A percentile compares a stretch with the other conserved stretches of the same genome.
These are phyloP conservation scores for Tolypocladium capitatum DNA, from an alignment of 2,329 filamentous ascomycete genomes.

Conservation along the genomic window DNA sequence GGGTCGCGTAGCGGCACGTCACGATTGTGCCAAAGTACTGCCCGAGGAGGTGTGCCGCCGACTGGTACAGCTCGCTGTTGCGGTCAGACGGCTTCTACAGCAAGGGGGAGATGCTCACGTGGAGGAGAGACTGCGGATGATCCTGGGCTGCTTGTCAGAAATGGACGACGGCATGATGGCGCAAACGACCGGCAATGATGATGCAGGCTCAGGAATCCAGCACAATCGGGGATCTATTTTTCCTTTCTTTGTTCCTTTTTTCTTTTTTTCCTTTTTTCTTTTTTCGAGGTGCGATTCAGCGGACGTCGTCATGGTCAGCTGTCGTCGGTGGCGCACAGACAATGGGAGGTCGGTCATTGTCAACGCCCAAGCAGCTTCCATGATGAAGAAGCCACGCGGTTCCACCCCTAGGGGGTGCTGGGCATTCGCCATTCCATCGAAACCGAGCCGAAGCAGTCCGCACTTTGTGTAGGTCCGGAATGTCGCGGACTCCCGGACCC, in stretches of 20 bases:
- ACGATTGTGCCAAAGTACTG: slow-evolving; percentile 2
- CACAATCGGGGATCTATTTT: not conserved
- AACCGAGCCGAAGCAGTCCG: too few relatives aligned
- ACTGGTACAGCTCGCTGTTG: not conserved
- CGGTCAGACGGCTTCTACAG: not conserved
- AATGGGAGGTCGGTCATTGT: not conserved
- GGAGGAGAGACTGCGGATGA: not conserved
- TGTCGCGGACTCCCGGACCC: too few relatives aligned
- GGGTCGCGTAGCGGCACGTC: slow-evolving; percentile 5
- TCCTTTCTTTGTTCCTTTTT: not conserved
- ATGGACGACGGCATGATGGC: not conserved
- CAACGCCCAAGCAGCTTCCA: not conserved
- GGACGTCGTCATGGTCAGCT: not conserved
- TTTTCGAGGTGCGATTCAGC: not conserved
- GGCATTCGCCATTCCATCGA: too few relatives aligned
- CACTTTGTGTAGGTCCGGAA: too few relatives aligned
- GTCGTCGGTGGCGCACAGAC: not conserved
- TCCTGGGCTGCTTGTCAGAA: too few relatives aligned
- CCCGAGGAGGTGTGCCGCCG: not conserved
- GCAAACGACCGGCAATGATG: not conserved
- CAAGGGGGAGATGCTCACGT: not conserved
- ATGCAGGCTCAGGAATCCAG: not conserved
- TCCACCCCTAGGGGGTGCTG: too few relatives aligned
- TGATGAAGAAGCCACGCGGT: too few relatives aligned
- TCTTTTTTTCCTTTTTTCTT: not conserved